These are phyloP conservation scores for Leucoagaricus sp. DNA, from an alignment of 1,284 basidiomycete genomes.

Conservation along the genomic window DNA sequence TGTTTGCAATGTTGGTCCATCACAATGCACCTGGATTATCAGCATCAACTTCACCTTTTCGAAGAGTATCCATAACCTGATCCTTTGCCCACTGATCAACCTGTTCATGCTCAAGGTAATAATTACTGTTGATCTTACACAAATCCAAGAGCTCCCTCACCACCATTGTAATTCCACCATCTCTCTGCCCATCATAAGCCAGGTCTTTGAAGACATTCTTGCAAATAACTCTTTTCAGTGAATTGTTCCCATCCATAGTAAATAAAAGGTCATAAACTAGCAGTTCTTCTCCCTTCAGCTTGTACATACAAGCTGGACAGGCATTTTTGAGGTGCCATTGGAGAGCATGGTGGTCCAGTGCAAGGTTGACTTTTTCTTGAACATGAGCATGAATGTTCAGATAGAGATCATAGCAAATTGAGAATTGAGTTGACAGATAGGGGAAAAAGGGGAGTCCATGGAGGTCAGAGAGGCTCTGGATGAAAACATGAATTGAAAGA, in stretches of 20 bases:
- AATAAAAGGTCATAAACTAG: conserved; percentile 1
- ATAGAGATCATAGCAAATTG: conserved; percentile 4
- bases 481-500: conserved; percentile 9
- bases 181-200: not conserved
- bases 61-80: not conserved
- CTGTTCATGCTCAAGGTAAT: not conserved
- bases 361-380: not conserved
- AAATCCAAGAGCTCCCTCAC: not conserved
- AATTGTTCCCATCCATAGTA: conserved; percentile 13
- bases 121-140: not conserved
- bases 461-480: conserved; percentile 2
- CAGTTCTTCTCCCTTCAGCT: not conserved
- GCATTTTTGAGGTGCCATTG: conserved; percentile 2
- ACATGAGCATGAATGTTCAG: not conserved
- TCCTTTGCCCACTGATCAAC: not conserved
- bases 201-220: not conserved
- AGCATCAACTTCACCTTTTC: not conserved
- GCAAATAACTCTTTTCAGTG: conserved; percentile 1
- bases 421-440: not conserved
- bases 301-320: conserved; percentile 8
- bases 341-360: no score
- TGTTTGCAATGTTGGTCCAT: conserved; percentile 28
- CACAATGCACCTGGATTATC: not conserved
- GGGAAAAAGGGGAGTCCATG: not conserved
- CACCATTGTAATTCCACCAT: not conserved